Percentiles rank a stretch among this genome's conserved stretches.
Conservation (phyloP, 352 stramenopile species). For the Pythium angustatum region DNA sequence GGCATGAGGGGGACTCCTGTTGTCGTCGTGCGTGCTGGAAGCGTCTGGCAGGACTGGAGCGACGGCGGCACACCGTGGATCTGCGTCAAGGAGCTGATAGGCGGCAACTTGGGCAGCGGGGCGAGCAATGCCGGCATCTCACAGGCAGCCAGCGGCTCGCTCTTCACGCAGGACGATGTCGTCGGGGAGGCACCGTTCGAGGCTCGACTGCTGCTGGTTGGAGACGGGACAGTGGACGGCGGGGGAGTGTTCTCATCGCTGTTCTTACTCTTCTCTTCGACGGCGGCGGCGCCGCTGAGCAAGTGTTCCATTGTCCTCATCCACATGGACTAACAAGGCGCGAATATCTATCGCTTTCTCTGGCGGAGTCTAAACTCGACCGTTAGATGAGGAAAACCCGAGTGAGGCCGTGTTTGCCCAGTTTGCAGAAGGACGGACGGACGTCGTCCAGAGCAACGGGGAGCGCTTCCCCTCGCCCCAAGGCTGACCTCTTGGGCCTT, state of each 20-base stretch:
- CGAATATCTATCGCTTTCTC: too few species aligned
- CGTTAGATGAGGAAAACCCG: constrained; percentile 1
- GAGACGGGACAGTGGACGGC: neutral
- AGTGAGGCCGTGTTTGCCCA: too few species aligned
- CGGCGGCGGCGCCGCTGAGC: constrained; percentile 21
- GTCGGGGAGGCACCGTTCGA: neutral
- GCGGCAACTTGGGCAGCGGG: constrained; percentile 27
- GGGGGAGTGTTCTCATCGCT: constrained; percentile 12
- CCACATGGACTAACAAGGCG: constrained; percentile 23
- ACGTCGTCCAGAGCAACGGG: neutral
- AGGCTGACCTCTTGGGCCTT: constrained; percentile 3
- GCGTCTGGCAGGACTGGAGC: constrained; percentile 8
- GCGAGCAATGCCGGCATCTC: neutral
- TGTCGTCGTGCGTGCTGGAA: too few species aligned
- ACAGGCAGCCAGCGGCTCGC: too few species aligned
- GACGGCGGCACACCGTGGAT: constrained; percentile 1
- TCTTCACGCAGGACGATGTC: neutral
- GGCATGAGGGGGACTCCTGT: too few species aligned
- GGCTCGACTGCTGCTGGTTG: neutral
- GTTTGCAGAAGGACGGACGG: too few species aligned
- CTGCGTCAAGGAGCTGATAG: constrained; percentile 31
- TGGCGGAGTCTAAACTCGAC: too few species aligned
- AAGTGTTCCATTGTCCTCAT: constrained; percentile 28
- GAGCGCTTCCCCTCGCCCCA: neutral
- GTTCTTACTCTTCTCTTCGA: constrained; percentile 18